Evolutionary conservation across 192 early-diverging fungal genomes (phyloP).

Genomic region (Entomortierella chlamydospora): DNA sequence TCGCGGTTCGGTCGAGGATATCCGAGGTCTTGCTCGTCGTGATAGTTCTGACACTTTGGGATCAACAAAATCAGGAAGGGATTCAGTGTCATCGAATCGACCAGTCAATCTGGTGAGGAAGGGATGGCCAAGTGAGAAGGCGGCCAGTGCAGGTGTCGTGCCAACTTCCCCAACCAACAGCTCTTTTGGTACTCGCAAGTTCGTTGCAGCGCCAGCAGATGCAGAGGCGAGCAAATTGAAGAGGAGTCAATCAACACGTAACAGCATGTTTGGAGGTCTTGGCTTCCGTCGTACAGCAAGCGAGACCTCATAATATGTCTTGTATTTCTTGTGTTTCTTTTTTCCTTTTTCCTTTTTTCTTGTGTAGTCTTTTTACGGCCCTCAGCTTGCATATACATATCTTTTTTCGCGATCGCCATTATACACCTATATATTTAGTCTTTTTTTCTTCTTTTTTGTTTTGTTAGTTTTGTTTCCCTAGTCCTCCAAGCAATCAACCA

Average conservation of each 20-base stretch:
- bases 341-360: background rate
- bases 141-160: slow-evolving; percentile 46
- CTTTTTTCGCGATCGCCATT: too few relatives aligned
- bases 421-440: too few relatives aligned
- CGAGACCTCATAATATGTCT: background rate
- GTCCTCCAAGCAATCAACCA: too few relatives aligned
- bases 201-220: slow-evolving; percentile 29
- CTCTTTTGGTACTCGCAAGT: slow-evolving; percentile 48
- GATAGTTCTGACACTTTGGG: slow-evolving; percentile 41
- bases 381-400: too few relatives aligned
- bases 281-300: slow-evolving; percentile 35
- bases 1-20: slow-evolving; percentile 31
- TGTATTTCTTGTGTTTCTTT: background rate
- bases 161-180: slow-evolving; percentile 26
- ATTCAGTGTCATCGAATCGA: slow-evolving; percentile 29
- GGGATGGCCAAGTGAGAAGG: slow-evolving; percentile 56
- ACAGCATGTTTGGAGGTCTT: slow-evolving; percentile 45
- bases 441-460: too few relatives aligned
- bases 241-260: slow-evolving; percentile 50
- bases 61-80: slow-evolving; percentile 39
- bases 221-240: slow-evolving; percentile 39
- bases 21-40: slow-evolving; percentile 1
- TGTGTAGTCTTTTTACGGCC: background rate
- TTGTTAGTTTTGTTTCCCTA: too few relatives aligned
- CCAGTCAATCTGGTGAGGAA: slow-evolving; percentile 41